phyloP scores from a whole-genome alignment of 2,329 filamentous ascomycete genomes.

The Arachnomyces sp. region DNA sequence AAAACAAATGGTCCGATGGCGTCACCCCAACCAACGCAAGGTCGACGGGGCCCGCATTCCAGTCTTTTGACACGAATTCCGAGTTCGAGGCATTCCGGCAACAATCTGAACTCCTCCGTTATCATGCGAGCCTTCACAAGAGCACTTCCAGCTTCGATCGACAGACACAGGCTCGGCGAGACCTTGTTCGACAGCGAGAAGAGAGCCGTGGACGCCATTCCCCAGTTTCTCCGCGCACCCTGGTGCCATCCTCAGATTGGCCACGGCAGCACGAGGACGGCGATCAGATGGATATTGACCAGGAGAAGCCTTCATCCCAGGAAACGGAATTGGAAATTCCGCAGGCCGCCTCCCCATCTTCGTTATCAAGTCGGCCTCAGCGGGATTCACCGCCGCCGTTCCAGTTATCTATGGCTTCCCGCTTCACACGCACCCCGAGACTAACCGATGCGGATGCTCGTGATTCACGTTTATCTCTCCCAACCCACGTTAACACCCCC shows the following conservation, averaged over 20 bases:
- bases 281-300: constrained; percentile 4
- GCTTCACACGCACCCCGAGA: too few species aligned
- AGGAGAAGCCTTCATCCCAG: too few species aligned
- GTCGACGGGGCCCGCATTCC: too few species aligned
- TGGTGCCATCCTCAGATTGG: not conserved
- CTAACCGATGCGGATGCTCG: not conserved
- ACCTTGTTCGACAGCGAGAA: constrained; percentile 1
- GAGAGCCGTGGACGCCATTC: constrained; percentile 5
- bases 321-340: too few species aligned
- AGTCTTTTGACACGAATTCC: constrained; percentile 60
- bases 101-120: constrained; percentile 46
- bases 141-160: constrained; percentile 7
- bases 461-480: constrained; percentile 3
- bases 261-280: not conserved
- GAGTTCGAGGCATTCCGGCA: constrained; percentile 74
- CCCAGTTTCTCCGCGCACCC: not conserved
- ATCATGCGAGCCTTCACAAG: constrained; percentile 10
- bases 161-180: constrained; percentile 5
- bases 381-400: too few species aligned
- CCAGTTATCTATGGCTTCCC: too few species aligned
- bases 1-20: constrained; percentile 41
- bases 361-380: too few species aligned
- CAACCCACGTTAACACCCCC: constrained; percentile 11
- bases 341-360: too few species aligned
- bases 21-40: constrained; percentile 11